phyloP scores from a whole-genome alignment of 2,329 filamentous ascomycete species.

The Beauveria caledonica region DNA sequence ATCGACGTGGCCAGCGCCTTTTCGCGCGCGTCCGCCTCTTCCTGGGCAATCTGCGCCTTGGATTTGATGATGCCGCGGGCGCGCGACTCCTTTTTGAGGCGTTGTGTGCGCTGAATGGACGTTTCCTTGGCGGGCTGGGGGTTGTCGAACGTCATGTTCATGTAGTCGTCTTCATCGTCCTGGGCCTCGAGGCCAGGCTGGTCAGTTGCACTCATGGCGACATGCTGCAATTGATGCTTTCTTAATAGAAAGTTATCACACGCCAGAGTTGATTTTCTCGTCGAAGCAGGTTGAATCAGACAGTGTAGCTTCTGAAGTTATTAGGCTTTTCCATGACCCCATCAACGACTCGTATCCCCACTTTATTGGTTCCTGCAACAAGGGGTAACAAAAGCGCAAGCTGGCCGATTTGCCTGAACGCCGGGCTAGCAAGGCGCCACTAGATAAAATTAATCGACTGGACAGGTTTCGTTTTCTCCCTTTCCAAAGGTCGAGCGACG shows the following conservation, averaged over 20 bases:
- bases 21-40: slow-evolving; percentile 65
- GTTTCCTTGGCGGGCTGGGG: slow-evolving; percentile 44
- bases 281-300: no score
- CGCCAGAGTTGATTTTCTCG: no score
- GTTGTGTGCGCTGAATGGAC: slow-evolving; percentile 45
- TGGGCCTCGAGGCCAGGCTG: slow-evolving; percentile 20
- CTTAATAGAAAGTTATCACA: no score
- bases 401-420: neutral
- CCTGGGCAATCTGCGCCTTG: slow-evolving; percentile 72
- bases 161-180: slow-evolving; percentile 89
- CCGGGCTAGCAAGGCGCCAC: slow-evolving; percentile 1
- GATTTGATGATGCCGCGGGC: slow-evolving; percentile 62
- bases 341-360: neutral
- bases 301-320: no score
- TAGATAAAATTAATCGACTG: neutral
- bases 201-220: slow-evolving; percentile 1
- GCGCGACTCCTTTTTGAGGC: slow-evolving; percentile 55
- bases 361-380: slow-evolving; percentile 2
- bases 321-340: no score
- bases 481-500: neutral
- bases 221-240: slow-evolving; percentile 3
- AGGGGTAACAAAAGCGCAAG: slow-evolving; percentile 8
- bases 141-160: slow-evolving; percentile 87
- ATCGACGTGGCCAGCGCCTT: slow-evolving; percentile 67
- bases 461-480: neutral